Evolutionary conservation across 1,284 basidiomycete genomes (phyloP), one percentile per base, ranked within the genome.

Genomic region (Pseudozyma flocculosa): DNA sequence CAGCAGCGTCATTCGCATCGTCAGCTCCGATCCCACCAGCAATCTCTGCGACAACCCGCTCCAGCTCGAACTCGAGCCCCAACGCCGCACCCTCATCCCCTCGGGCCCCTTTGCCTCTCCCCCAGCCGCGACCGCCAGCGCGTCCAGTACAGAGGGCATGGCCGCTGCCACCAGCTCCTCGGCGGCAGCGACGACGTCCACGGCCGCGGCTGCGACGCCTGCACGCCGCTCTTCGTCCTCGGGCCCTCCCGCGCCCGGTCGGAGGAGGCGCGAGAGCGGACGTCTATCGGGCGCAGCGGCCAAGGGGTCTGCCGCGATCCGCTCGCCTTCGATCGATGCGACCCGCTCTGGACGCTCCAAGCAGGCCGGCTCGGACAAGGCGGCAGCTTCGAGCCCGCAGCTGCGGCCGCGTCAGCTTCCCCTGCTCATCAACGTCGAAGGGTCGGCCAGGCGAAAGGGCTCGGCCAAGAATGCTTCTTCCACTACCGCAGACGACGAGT

Each of bases 21-120:
- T 50, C 10, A 68, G 65, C 13, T 62, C 64, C 17, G 74, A 76
- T 40, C 74, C 74, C 0, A 60, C 60, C 13, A 73, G 71, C 34
- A 51, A 41, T 2, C 56, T 76, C 9, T 68, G 57, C 47, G 51
- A 55, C 32, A 41, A 47, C 18, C 72, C 74, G 0, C 61, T 75
- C 37, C 60, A 72, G 23, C 32, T 76, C 45, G 63, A 74, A 24
- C 45, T 74, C 15, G 65, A 67, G 11, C 48, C 51, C 2, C 37
- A 43, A 4, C 40, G 45, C 23, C 18, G 29, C 8, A 21, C 34
- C 21, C 18, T 43, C 24, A 10, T 23, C 37, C 15, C 47, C 18
- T 21, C 38, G 18, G 21, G 19, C 23, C 30, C 34, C 18, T 24
- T 46, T 29, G 7, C 19, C 9, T 11, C 21, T 3, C 21, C 32